These are phyloP conservation scores for Rhizoctonia solani DNA, from an alignment of 1,284 basidiomycete species.

Conservation along the genomic window DNA sequence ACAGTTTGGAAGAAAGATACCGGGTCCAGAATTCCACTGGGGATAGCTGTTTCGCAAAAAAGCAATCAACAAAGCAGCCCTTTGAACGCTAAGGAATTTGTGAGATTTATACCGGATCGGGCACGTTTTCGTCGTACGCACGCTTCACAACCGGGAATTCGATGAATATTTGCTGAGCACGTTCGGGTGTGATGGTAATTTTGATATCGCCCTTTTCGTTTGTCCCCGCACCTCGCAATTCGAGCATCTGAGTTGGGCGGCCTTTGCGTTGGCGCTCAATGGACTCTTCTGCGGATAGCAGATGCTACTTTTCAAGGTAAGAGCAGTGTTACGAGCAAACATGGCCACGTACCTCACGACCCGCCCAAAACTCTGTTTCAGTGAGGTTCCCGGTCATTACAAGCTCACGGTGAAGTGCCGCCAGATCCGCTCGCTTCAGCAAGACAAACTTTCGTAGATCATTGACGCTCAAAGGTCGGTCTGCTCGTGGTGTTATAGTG, in stretches of 20 bases:
- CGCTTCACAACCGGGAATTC: constrained; percentile 94
- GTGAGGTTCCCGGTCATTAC: constrained; percentile 84
- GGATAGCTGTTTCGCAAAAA: constrained; percentile 59
- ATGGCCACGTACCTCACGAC: constrained; percentile 69
- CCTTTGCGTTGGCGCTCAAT: constrained; percentile 78
- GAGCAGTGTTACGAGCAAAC: constrained; percentile 33
- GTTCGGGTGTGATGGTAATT: constrained; percentile 89
- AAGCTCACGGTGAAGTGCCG: constrained; percentile 79
- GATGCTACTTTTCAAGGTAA: constrained; percentile 52
- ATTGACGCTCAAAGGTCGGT: constrained; percentile 26
- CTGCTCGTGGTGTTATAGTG: constrained; percentile 55
- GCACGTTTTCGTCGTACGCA: constrained; percentile 93
- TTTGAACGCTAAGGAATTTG: constrained; percentile 12
- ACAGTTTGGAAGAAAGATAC: constrained; percentile 94
- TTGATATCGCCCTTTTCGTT: constrained; percentile 80
- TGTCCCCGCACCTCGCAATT: constrained; percentile 44
- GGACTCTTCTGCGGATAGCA: constrained; percentile 71
- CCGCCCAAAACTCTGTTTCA: constrained; percentile 95
- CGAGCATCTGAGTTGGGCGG: constrained; percentile 61
- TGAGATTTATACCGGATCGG: constrained; percentile 61
- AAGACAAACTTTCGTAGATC: constrained; percentile 76
- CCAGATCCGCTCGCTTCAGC: constrained; percentile 72
- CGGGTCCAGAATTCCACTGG: constrained; percentile 95
- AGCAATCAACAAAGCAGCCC: constrained; percentile 33
- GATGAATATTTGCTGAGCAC: constrained; percentile 95